Evolutionary conservation across 2,329 filamentous ascomycete genomes (phyloP), one percentile per base, ranked within the genome.

Genomic region (Colletotrichum coccodes): DNA sequence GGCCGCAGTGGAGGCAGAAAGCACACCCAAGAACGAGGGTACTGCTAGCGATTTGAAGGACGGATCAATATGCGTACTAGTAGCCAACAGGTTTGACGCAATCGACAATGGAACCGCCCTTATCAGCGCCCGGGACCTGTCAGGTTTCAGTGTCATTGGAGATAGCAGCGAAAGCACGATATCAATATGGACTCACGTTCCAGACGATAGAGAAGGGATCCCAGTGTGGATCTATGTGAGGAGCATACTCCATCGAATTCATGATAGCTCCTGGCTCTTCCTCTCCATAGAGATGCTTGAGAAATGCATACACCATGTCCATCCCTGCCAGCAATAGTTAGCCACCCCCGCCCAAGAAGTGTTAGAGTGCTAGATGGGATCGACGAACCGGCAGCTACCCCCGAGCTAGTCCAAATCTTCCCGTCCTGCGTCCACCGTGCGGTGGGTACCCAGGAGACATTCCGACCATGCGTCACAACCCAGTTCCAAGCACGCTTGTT

Each of bases 341-440:
- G n/a, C n/a, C n/a, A n/a, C n/a, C n/a, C n/a, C n/a, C n/a, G n/a
- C n/a, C n/a, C n/a, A n/a, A n/a, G n/a, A n/a, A n/a, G n/a, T n/a
- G n/a, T n/a, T 77, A 76, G 44, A 83, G 34, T 44, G 28, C n/a
- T n/a, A n/a, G 7, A 8, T 28, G 28, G n/a, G 6, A n/a, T 23
- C 9, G 16, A 60, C 64, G 38, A 49, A 70, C 87, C 87, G 4
- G 87, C 86, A 59, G 84, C 85, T 6, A 91, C 84, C 0, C 90
- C 89, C 0, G 87, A 88, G 2, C 85, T 85, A 14, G 34, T n/a
- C n/a, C n/a, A n/a, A n/a, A n/a, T n/a, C n/a, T n/a, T n/a, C n/a
- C n/a, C n/a, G n/a, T n/a, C n/a, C n/a, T n/a, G n/a, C n/a, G n/a
- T n/a, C n/a, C n/a, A n/a, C n/a, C n/a, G n/a, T n/a, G n/a, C n/a